A percentile compares a stretch with the other conserved stretches of the same genome.
phyloP scores from a whole-genome alignment of 495 filamentous ascomycete genomes.

The Hyaloscypha bicolor region DNA sequence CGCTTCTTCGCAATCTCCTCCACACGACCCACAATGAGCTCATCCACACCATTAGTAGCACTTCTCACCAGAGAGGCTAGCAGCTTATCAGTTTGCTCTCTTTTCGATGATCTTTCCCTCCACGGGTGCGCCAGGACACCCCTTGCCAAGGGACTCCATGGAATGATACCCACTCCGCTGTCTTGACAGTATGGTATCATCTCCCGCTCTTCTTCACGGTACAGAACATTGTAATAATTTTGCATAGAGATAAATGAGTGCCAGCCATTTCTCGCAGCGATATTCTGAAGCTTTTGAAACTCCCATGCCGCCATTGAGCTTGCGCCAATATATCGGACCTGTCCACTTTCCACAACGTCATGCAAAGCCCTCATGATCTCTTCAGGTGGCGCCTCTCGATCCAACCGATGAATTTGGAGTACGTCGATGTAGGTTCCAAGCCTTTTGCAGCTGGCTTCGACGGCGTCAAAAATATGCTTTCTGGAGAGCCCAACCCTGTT shows the following conservation, averaged over 20 bases:
- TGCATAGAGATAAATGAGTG: conserved; percentile 64
- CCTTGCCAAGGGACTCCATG: conserved; percentile 58
- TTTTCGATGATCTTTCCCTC: conserved; percentile 13
- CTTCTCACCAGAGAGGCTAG: conserved; percentile 46
- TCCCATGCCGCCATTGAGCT: conserved; percentile 58
- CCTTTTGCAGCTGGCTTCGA: conserved; percentile 57
- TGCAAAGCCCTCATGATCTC: conserved; percentile 66
- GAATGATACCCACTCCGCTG: conserved; percentile 46
- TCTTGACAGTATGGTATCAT: conserved; percentile 61
- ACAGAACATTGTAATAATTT: conserved; percentile 57
- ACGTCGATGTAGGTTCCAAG: conserved; percentile 65
- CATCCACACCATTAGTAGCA: conserved; percentile 42
- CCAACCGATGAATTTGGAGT: conserved; percentile 64
- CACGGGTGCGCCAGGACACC: conserved; percentile 55
- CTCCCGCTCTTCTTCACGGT: conserved; percentile 64
- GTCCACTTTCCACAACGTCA: conserved; percentile 56
- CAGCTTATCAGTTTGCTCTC: conserved; percentile 48
- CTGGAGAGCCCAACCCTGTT: conserved; percentile 47
- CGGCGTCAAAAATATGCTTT: conserved; percentile 60
- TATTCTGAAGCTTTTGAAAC: conserved; percentile 48
- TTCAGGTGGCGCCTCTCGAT: conserved; percentile 46
- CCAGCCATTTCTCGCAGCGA: conserved; percentile 51
- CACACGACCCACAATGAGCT: conserved; percentile 61
- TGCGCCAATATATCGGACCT: conserved; percentile 61
- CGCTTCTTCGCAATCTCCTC: conserved; percentile 68